phyloP scores from a whole-genome alignment of 2,329 filamentous ascomycete genomes.

The Aureobasidium zeae region DNA sequence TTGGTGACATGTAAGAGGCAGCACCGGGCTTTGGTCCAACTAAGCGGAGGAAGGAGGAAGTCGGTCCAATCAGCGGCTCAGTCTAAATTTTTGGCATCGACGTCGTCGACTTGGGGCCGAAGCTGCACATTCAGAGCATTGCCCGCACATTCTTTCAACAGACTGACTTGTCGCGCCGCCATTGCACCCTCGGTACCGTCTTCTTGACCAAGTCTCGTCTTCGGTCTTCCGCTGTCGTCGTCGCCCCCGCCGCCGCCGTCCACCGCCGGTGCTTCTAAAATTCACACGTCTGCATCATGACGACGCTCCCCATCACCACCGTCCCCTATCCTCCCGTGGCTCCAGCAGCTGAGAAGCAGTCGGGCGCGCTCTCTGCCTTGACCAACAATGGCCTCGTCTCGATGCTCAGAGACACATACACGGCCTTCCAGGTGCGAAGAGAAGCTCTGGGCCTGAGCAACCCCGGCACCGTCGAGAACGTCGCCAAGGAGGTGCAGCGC shows the following conservation, averaged over 20 bases:
- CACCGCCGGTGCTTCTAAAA: slow-evolving; percentile 2
- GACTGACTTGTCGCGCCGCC: slow-evolving; percentile 9
- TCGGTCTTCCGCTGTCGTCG: background rate
- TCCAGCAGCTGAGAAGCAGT: slow-evolving; percentile 13
- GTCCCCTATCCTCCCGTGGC: slow-evolving; percentile 8
- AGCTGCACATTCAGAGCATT: slow-evolving; percentile 3
- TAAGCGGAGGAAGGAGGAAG: no score
- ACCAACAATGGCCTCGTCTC: slow-evolving; percentile 63
- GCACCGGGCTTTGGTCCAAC: no score
- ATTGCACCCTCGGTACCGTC: background rate
- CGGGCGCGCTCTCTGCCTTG: slow-evolving; percentile 51
- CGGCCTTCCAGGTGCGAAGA: slow-evolving; percentile 74
- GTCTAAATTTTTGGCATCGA: slow-evolving; percentile 16
- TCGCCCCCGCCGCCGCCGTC: background rate
- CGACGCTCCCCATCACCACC: slow-evolving; percentile 14
- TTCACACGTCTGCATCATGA: slow-evolving; percentile 17
- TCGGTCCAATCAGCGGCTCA: slow-evolving; percentile 15
- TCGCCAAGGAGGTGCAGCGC: slow-evolving; percentile 85
- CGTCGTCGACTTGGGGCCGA: slow-evolving; percentile 14
- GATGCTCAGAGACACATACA: slow-evolving; percentile 55
- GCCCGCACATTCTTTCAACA: slow-evolving; percentile 4
- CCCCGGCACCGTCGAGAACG: slow-evolving; percentile 83
- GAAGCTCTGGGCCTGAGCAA: slow-evolving; percentile 81
- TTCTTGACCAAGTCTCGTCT: background rate
- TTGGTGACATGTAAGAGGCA: no score